A percentile compares a stretch with the other conserved stretches of the same genome.
Evolutionary conservation across 129 eudicot species (phyloP).

Genomic region (Arctium minus): DNA sequence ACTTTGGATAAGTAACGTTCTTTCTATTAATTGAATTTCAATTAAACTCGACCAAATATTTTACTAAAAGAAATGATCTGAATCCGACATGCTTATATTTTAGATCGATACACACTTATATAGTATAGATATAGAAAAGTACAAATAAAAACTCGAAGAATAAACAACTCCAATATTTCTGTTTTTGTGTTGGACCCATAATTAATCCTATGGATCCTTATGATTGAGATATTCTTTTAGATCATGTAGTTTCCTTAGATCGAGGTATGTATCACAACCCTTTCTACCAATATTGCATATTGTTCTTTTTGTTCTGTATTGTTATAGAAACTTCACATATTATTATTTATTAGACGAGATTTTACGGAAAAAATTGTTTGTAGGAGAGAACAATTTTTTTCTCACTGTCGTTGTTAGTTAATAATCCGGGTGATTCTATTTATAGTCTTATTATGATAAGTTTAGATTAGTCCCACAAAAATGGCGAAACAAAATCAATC

Average conservation of each 20-base stretch:
- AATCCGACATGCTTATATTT: too few relatives aligned
- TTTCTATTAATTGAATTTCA: too few relatives aligned
- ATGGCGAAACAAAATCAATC: too few relatives aligned
- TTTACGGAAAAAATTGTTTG: background rate
- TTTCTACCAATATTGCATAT: background rate
- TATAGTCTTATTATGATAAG: background rate
- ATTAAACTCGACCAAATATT: too few relatives aligned
- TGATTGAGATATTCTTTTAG: slow-evolving; percentile 9
- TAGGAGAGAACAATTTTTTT: background rate
- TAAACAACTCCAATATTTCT: background rate
- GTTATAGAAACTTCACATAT: background rate
- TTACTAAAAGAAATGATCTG: too few relatives aligned
- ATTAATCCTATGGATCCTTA: slow-evolving; percentile 2
- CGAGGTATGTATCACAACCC: background rate
- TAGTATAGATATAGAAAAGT: background rate
- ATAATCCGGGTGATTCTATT: background rate
- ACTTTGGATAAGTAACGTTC: too few relatives aligned
- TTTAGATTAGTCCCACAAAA: too few relatives aligned
- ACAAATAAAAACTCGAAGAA: background rate
- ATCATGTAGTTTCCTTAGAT: background rate
- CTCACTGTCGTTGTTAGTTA: background rate
- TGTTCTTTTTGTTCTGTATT: background rate
- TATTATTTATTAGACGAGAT: background rate
- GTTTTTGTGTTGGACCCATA: slow-evolving; percentile 1
- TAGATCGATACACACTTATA: background rate